Evolutionary conservation across 306 rosid genomes (phyloP), one percentile per base, ranked within the genome.

Genomic region (Leucaena leucocephala): DNA sequence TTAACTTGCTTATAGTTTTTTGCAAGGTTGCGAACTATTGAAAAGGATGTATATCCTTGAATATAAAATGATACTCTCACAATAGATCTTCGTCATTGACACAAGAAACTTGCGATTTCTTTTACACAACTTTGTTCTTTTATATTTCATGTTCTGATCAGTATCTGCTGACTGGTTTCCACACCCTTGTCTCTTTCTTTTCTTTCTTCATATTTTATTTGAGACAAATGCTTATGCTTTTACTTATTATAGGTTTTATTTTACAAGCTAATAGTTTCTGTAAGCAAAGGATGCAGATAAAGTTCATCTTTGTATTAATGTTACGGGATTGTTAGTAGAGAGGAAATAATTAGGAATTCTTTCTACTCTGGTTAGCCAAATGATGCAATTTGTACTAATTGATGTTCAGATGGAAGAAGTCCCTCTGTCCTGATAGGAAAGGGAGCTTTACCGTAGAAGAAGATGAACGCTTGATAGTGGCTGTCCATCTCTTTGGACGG

Each of bases 401-500:
- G 14, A 80, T 79, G 54, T 76, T 75, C 88, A 92, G 99, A 81
- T 95, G 99, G 98, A 95, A 87, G 68, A 95, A 90, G 82, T 82
- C 95, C 14, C 89, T 95, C 54, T 90, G 85, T 78, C 99, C 99
- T 44, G 89, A 79, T 73, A 90, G 85, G 82, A 87, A 79, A 77
- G 99, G 99, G 50, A 67, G 84, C 75, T 95, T 88, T 89, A 83
- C 92, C 17, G 83, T 46, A 34, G 97, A 91, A 59, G 99, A 95
- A 82, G 97, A 93, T 81, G 80, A 84, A 67, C 91, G 90, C 77
- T 75, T 95, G 76, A 91, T 74, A 77, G 92, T 95, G 40, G 99
- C 97, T n/a, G 94, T 90, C 79, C 81, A 86, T 87, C 92, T 95
- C 81, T 91, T 93, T 89, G 99, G 96, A 67, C 88, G 91, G 76